Base-by-base conservation (phyloP, 169 alveolate species). In the Cystoisospora suis region DNA sequence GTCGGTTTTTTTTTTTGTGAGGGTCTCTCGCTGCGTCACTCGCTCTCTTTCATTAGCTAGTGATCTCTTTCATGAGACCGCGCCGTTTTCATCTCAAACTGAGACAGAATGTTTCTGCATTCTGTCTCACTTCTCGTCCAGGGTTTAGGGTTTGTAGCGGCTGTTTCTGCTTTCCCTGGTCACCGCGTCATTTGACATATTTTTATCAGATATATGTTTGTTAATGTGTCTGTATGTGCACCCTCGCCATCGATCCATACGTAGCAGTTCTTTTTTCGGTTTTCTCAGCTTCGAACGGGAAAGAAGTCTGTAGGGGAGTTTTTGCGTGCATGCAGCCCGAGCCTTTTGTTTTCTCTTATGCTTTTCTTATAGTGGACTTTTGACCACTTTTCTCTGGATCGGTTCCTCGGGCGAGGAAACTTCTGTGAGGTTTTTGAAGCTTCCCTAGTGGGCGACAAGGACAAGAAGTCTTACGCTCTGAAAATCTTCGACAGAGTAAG, bases 341-440 rank as follows among this genome's bases (percentile, higher is more conserved):
- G 1, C 80, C 38, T 69, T 69, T 5, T 1, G 29, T n/a, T 23
- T 23, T 12, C n/a, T 15, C 80, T 27, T 17, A 34, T 32, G 17
- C 17, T 42, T 34, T 69, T 27, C 44, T 69, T 2, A 40, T 87
- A 90, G 93, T 58, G 34, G 46, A 45, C 91, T 27, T 42, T 61
- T 36, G 97, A 94, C 56, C 96, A 96, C 81, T 96, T 96, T 83
- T 95, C 91, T 49, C 86, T 94, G 69, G 95, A 96, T 65, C 93
- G 97, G 81, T 92, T 88, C 79, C 88, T 96, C 46, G 98, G 98
- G 45, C 69, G 93, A 61, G 98, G 97, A 12, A 96, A 94, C 75
- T 94, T 94, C 77, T 95, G 96, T 36, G 95, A 95, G 46, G 95
- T 96, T 20, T 95, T 96, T 93, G 94, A 94, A 86, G 98, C 95